A percentile compares a stretch with the other conserved stretches of the same genome.
Conservation (phyloP, 495 filamentous ascomycete genomes). For the Endocarpon pusillum region DNA sequence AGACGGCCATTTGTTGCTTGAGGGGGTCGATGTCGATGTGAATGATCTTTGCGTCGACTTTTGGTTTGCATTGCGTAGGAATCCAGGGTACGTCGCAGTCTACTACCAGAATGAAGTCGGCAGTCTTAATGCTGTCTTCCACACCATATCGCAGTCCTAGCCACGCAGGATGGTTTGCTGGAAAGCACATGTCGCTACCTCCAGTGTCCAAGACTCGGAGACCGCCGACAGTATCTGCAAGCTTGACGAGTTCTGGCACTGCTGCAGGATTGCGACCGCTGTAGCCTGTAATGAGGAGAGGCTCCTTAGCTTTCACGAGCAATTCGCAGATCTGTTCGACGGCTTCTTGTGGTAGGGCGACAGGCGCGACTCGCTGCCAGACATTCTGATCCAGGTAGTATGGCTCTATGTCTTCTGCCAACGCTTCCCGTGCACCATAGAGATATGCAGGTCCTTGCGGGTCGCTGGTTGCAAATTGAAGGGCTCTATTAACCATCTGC, state of each 20-base stretch:
- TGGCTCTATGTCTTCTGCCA: conserved; percentile 81
- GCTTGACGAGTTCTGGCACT: conserved; percentile 51
- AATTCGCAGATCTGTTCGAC: conserved; percentile 52
- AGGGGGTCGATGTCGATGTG: conserved; percentile 78
- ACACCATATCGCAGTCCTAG: conserved; percentile 62
- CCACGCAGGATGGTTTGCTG: conserved; percentile 56
- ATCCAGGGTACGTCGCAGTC: conserved; percentile 77
- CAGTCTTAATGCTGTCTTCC: conserved; percentile 54
- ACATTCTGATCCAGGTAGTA: conserved; percentile 55
- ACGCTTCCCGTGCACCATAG: conserved; percentile 66
- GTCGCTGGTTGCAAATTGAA: conserved; percentile 70
- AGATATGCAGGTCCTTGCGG: conserved; percentile 82
- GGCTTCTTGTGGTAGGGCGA: conserved; percentile 50
- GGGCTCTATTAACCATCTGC: conserved; percentile 81
- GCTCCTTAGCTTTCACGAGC: conserved; percentile 54
- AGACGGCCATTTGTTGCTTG: conserved; percentile 74
- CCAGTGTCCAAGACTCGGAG: conserved; percentile 76
- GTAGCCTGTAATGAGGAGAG: conserved; percentile 72
- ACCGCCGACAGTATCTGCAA: conserved; percentile 64
- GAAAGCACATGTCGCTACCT: conserved; percentile 93
- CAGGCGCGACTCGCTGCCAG: conserved; percentile 61
- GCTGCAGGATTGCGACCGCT: conserved; percentile 57
- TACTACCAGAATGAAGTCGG: conserved; percentile 72
- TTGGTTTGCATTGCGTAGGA: conserved; percentile 40
- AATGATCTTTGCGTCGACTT: conserved; percentile 43